Evolutionary conservation across 495 filamentous ascomycete species (phyloP).

Genomic region (Daldinia vernicosa): DNA sequence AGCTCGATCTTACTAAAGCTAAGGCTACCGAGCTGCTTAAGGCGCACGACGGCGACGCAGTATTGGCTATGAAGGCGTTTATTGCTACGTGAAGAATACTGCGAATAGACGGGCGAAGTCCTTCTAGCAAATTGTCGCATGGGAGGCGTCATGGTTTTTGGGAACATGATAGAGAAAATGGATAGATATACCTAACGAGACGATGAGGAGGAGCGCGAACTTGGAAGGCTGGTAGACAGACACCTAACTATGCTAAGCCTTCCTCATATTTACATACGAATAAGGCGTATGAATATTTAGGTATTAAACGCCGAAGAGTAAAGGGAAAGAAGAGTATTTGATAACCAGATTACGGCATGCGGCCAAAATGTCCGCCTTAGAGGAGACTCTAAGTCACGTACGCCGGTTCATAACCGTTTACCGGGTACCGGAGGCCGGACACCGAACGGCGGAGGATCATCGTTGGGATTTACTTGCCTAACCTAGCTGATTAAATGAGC

Average conservation of each 20-base stretch:
- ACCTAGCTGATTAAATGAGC: background rate
- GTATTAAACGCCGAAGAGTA: background rate
- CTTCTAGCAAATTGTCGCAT: conserved; percentile 7
- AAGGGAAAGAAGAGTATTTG: background rate
- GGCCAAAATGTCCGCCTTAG: background rate
- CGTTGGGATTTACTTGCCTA: background rate
- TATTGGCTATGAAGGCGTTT: conserved; percentile 71
- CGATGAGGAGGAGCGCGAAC: background rate
- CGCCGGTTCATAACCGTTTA: background rate
- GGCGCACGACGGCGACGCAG: conserved; percentile 79
- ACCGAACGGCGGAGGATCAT: background rate
- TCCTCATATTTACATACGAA: background rate
- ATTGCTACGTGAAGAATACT: conserved; percentile 31
- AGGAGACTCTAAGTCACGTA: background rate
- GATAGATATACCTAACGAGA: conserved; percentile 17
- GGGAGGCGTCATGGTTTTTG: conserved; percentile 34
- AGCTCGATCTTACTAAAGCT: conserved; percentile 78
- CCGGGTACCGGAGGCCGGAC: background rate
- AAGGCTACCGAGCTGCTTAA: conserved; percentile 88
- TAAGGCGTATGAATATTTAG: background rate
- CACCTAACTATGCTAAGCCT: background rate
- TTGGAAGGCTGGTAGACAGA: background rate
- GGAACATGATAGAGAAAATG: conserved; percentile 27
- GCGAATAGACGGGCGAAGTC: background rate
- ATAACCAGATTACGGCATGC: background rate